A percentile compares a stretch with the other conserved stretches of the same genome.
Conservation (phyloP, 805 yeast genomes). For the Trichomonascus vanleenenianus region DNA sequence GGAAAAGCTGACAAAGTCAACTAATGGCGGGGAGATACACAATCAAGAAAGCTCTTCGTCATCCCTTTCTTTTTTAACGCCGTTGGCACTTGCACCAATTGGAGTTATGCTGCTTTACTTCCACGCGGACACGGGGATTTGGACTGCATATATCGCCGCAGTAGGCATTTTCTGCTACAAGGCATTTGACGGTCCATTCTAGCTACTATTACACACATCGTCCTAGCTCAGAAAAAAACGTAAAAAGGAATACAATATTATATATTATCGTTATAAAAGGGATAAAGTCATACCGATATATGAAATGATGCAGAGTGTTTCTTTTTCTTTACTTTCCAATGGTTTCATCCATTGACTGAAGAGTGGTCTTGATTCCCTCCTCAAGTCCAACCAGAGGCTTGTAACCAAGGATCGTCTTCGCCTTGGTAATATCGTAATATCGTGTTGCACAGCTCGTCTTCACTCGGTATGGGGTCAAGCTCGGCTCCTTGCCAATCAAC, state of each 20-base stretch:
- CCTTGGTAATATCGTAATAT: constrained; percentile 87
- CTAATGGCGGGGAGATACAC: not conserved
- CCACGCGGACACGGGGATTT: not conserved
- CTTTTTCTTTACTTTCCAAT: constrained; percentile 5
- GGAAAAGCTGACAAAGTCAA: not conserved
- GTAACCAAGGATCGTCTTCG: constrained; percentile 70
- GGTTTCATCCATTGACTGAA: constrained; percentile 82
- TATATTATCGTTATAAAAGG: not conserved
- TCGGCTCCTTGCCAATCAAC: constrained; percentile 74
- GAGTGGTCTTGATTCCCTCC: constrained; percentile 69
- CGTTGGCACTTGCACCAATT: not conserved
- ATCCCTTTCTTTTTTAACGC: not conserved
- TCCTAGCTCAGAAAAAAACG: no score
- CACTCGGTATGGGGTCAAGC: constrained; percentile 93
- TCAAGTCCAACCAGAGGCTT: constrained; percentile 70
- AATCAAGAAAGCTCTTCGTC: not conserved
- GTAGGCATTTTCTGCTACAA: not conserved
- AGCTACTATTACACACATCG: not conserved
- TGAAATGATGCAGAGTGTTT: not conserved
- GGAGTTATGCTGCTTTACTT: not conserved
- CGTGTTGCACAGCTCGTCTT: constrained; percentile 86
- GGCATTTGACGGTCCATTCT: not conserved
- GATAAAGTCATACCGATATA: no score
- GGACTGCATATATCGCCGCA: not conserved
- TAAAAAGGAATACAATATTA: not conserved